These are phyloP conservation scores for Byssothecium circinans DNA, from an alignment of 2,329 filamentous ascomycete species.

Conservation along the genomic window DNA sequence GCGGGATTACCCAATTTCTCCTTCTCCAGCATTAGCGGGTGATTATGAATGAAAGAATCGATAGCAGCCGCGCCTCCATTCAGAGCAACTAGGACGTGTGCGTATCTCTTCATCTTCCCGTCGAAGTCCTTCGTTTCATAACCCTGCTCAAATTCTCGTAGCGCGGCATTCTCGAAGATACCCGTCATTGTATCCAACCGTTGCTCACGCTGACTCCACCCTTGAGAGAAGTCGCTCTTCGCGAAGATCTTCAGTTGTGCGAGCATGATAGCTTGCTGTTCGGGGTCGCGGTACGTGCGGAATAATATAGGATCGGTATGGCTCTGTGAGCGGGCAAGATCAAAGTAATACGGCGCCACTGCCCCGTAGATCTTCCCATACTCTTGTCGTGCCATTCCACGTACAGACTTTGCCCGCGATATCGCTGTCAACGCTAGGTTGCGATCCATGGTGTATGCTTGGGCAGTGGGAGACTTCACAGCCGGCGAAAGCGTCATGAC, in stretches of 20 bases:
- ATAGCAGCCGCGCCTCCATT: conserved; percentile 79
- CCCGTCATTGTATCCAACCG: conserved; percentile 73
- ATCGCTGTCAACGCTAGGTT: conserved; percentile 70
- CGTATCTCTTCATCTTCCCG: conserved; percentile 85
- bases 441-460: conserved; percentile 52
- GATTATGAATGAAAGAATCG: conserved; percentile 86
- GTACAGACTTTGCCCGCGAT: conserved; percentile 71
- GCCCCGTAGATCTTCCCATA: conserved; percentile 91
- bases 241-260: conserved; percentile 77
- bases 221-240: conserved; percentile 76
- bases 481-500: conserved; percentile 62
- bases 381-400: conserved; percentile 83
- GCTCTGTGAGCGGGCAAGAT: conserved; percentile 70
- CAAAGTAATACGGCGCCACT: conserved; percentile 83
- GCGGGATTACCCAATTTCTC: conserved; percentile 72
- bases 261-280: conserved; percentile 88
- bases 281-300: conserved; percentile 81
- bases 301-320: conserved; percentile 84
- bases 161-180: conserved; percentile 86
- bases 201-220: conserved; percentile 70
- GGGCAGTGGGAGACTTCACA: conserved; percentile 30
- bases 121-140: conserved; percentile 88
- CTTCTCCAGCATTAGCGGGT: conserved; percentile 76
- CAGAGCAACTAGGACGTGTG: conserved; percentile 77
- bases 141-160: conserved; percentile 90